phyloP scores from a whole-genome alignment of 805 yeast genomes.

The Candida silvatica region DNA sequence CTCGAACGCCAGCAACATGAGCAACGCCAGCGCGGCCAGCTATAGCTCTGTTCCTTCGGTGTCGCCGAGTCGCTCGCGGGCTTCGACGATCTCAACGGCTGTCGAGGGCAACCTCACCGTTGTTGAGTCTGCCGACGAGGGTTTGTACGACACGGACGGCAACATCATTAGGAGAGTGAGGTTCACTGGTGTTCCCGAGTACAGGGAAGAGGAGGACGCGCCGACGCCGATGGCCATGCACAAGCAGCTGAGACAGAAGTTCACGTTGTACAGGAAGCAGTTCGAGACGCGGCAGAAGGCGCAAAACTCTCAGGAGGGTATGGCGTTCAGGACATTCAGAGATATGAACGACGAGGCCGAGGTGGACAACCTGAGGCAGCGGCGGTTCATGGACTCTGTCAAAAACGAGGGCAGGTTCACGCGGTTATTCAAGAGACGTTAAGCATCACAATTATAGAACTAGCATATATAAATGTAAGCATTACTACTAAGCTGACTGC shows the following conservation, averaged over 20 bases:
- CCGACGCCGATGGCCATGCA: constrained; percentile 32
- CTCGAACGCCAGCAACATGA: not conserved
- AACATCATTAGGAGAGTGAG: constrained; percentile 34
- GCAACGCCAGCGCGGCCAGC: constrained; percentile 5
- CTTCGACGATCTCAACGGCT: not conserved
- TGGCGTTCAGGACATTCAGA: constrained; percentile 20
- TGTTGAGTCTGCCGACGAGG: constrained; percentile 9
- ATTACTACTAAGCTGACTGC: too few relatives aligned
- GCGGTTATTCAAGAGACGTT: constrained; percentile 19
- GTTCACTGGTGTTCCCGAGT: constrained; percentile 43
- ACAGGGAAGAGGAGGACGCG: constrained; percentile 45
- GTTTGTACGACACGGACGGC: constrained; percentile 10
- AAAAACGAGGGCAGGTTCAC: constrained; percentile 13
- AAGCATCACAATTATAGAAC: too few relatives aligned
- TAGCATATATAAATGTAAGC: too few relatives aligned
- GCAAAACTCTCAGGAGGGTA: constrained; percentile 27
- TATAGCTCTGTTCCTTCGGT: too few relatives aligned
- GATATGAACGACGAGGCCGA: constrained; percentile 4
- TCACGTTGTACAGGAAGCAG: constrained; percentile 24
- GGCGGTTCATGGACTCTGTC: too few relatives aligned
- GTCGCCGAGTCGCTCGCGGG: constrained; percentile 3
- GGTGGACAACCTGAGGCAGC: not conserved
- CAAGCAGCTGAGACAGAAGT: constrained; percentile 27
- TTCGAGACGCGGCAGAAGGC: constrained; percentile 22
- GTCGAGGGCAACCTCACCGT: constrained; percentile 16